Percentiles rank a stretch among this genome's conserved stretches.
phyloP scores from a whole-genome alignment of 805 yeast species.

The Wickerhamomyces xylosicus region DNA sequence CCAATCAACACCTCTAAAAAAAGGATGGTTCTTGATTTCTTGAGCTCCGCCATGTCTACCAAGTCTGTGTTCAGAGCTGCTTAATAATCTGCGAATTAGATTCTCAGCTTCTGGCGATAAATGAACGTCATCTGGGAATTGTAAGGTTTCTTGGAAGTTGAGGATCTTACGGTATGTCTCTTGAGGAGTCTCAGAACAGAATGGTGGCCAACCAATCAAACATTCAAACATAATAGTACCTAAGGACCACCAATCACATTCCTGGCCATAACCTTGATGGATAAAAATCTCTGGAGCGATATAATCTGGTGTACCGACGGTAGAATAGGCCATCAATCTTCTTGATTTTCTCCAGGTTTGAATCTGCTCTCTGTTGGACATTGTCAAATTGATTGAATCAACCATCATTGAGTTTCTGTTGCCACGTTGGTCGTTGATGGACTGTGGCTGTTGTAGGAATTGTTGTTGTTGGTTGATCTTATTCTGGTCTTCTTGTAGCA shows the following conservation, averaged over 20 bases:
- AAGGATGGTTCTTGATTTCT: slow-evolving; percentile 68
- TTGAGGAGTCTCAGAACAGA: slow-evolving; percentile 85
- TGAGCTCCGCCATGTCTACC: slow-evolving; percentile 48
- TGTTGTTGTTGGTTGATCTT: slow-evolving; percentile 6
- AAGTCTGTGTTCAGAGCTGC: slow-evolving; percentile 74
- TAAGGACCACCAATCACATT: slow-evolving; percentile 97
- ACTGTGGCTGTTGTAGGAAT: slow-evolving; percentile 25
- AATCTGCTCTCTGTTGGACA: slow-evolving; percentile 85
- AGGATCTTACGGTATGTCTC: slow-evolving; percentile 92
- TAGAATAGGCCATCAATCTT: slow-evolving; percentile 83
- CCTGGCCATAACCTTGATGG: slow-evolving; percentile 87
- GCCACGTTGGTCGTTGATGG: slow-evolving; percentile 17
- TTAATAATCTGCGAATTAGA: slow-evolving; percentile 78
- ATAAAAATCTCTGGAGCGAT: slow-evolving; percentile 92
- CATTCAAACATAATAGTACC: slow-evolving; percentile 97
- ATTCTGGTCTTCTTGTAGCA: slow-evolving; percentile 53
- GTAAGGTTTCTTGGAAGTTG: slow-evolving; percentile 80
- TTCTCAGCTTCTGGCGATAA: slow-evolving; percentile 88
- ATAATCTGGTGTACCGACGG: slow-evolving; percentile 98
- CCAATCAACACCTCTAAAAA: slow-evolving; percentile 86
- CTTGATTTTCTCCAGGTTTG: slow-evolving; percentile 66
- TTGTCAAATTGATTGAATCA: slow-evolving; percentile 90
- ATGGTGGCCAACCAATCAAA: slow-evolving; percentile 95
- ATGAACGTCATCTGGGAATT: slow-evolving; percentile 79
- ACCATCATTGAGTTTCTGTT: slow-evolving; percentile 77